These are phyloP conservation scores for Raffaelea albimanens DNA, from an alignment of 2,329 filamentous ascomycete genomes.

Conservation along the genomic window DNA sequence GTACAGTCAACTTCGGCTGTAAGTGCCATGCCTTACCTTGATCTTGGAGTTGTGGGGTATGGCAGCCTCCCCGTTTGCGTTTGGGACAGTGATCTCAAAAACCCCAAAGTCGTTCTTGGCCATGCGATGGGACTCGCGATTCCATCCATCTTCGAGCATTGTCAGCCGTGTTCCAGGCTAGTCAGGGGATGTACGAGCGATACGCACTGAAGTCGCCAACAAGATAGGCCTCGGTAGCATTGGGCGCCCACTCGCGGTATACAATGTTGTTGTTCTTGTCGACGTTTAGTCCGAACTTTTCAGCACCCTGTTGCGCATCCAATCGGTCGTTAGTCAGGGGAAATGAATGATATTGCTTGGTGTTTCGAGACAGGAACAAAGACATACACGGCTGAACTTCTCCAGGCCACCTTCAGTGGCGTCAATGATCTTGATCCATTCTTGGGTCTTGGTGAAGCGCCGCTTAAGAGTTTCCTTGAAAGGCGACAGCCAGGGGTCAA, in stretches of 20 bases:
- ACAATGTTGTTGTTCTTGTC: constrained; percentile 72
- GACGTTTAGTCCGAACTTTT: constrained; percentile 79
- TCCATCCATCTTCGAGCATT: constrained; percentile 62
- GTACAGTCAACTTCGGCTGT: not conserved
- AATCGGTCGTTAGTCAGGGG: no score
- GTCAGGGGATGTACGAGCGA: not conserved
- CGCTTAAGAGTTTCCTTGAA: constrained; percentile 69
- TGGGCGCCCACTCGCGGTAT: constrained; percentile 96
- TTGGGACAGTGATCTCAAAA: constrained; percentile 72
- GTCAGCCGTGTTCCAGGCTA: not conserved
- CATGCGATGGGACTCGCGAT: constrained; percentile 76
- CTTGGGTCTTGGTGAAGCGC: constrained; percentile 68
- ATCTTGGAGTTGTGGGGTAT: constrained; percentile 93
- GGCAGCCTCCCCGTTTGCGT: constrained; percentile 57
- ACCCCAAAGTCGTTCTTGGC: constrained; percentile 75
- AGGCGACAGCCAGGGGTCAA: constrained; percentile 84
- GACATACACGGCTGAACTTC: constrained; percentile 72
- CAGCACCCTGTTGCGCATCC: constrained; percentile 55
- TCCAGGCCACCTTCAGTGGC: constrained; percentile 80
- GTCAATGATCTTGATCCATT: constrained; percentile 80
- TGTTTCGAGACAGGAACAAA: not conserved
- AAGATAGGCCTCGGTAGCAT: constrained; percentile 72
- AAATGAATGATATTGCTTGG: not conserved
- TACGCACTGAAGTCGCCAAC: constrained; percentile 86
- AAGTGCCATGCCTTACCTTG: constrained; percentile 53